phyloP scores from a whole-genome alignment of 2,329 filamentous ascomycete species.

The Grosmannia huntii region DNA sequence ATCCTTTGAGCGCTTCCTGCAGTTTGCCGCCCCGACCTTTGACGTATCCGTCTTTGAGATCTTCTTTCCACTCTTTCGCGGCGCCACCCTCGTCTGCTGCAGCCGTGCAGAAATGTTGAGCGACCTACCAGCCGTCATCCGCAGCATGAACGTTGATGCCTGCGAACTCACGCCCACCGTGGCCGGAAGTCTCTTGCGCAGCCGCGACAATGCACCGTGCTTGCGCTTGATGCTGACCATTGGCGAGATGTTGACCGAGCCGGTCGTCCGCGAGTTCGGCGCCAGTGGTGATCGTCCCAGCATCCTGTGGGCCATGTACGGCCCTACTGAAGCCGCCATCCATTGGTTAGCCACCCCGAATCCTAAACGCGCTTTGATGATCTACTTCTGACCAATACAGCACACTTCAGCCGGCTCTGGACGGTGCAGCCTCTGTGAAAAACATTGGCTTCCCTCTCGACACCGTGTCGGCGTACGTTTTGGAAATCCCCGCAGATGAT shows the following conservation, averaged over 20 bases:
- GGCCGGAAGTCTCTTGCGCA: slow-evolving; percentile 60
- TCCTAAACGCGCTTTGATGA: not conserved
- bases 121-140: slow-evolving; percentile 58
- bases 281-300: slow-evolving; percentile 36
- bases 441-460: slow-evolving; percentile 69
- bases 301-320: slow-evolving; percentile 87
- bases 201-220: slow-evolving; percentile 51
- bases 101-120: slow-evolving; percentile 58
- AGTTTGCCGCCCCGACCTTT: slow-evolving; percentile 87
- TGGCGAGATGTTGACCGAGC: slow-evolving; percentile 77
- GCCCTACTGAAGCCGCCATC: slow-evolving; percentile 82
- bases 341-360: slow-evolving; percentile 46
- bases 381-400: slow-evolving; percentile 21
- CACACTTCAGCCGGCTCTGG: slow-evolving; percentile 56
- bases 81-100: slow-evolving; percentile 60
- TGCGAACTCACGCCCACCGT: slow-evolving; percentile 86
- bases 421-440: slow-evolving; percentile 40
- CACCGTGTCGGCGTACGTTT: slow-evolving; percentile 67
- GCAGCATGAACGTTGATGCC: slow-evolving; percentile 57
- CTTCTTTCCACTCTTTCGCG: slow-evolving; percentile 72
- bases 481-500: slow-evolving; percentile 31
- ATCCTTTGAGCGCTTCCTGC: slow-evolving; percentile 64
- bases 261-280: slow-evolving; percentile 71
- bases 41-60: slow-evolving; percentile 94
- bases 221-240: slow-evolving; percentile 70